phyloP scores from a whole-genome alignment of 371 early-diverging fungal genomes.

The Syncephalastrum racemosum region DNA sequence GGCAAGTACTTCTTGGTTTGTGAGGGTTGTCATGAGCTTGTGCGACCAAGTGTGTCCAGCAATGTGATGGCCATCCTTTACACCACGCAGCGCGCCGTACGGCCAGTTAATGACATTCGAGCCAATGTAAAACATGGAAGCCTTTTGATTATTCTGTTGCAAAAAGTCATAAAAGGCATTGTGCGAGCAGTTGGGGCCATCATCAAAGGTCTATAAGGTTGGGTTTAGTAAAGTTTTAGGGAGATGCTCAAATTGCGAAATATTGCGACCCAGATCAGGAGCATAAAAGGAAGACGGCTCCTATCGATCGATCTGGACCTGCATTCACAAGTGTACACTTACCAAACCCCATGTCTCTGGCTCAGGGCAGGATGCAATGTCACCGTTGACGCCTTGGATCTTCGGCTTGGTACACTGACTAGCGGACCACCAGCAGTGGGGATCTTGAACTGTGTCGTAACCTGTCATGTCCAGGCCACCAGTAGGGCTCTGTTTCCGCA shows the following conservation, averaged over 20 bases:
- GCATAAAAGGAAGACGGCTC: conserved; percentile 1
- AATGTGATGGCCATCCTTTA: conserved; percentile 50
- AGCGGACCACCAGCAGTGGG: conserved; percentile 53
- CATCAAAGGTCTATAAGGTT: conserved; percentile 44
- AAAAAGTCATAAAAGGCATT: conserved; percentile 52
- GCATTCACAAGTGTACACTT: conserved; percentile 14
- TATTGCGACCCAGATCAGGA: not conserved
- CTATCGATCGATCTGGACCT: no score
- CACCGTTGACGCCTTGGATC: conserved; percentile 29
- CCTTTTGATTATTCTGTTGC: conserved; percentile 45
- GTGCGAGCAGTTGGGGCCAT: conserved; percentile 53
- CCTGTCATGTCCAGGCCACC: conserved; percentile 34
- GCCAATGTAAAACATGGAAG: conserved; percentile 57
- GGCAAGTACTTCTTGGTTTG: conserved; percentile 54
- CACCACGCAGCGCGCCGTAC: conserved; percentile 50
- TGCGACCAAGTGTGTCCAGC: conserved; percentile 60
- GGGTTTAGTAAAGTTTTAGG: conserved; percentile 1
- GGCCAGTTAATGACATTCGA: conserved; percentile 53
- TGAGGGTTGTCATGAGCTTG: conserved; percentile 49
- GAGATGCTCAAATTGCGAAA: not conserved
- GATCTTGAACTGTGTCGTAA: conserved; percentile 39
- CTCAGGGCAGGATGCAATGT: conserved; percentile 38
- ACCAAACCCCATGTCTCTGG: conserved; percentile 47
- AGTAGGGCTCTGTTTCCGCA: conserved; percentile 24
- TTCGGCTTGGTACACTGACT: conserved; percentile 42